Base-by-base conservation (phyloP, 1,139 yeast genomes). In the Yamadazyma atlantica region DNA sequence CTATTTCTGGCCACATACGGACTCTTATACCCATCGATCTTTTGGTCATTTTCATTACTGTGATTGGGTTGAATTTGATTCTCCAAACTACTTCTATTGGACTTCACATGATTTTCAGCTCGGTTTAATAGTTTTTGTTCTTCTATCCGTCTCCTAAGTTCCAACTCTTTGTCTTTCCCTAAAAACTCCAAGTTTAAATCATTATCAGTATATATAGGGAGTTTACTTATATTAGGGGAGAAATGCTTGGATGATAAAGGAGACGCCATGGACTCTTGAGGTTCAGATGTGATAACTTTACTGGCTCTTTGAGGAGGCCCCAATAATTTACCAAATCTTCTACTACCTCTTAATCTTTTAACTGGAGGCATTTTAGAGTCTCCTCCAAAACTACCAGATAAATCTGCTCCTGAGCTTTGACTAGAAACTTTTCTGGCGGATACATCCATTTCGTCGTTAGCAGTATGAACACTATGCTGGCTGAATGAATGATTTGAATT, bases 311-410 rank as follows among this genome's bases (percentile, higher is more conserved):
- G 41, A 4, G 47, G 41, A 23, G 44, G 74, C 3, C 75, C 76
- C 36, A 70, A 47, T 7, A 57, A 42, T 42, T 56, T 60, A 4
- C 71, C 69, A 39, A 66, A 64, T 36, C 68, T 46, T 43, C 71
- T 50, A 2, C 62, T 52, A 2, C 70, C 62, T 45, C 61, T 60
- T 12, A 60, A 28, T 15, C 50, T 21, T 21, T 46, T 49, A 5
- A 49, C 45, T 8, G 46, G 43, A 10, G 44, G 50, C 37, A 44
- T 29, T 15, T 38, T 22, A 4, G 32, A 29, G 8, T 26, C 17
- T 13, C n/a, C n/a, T n/a, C n/a, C n/a, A n/a, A 16, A 26, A n/a
- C 16, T 4, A 12, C 15, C 15, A 11, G 29, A 4, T n/a, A n/a
- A n/a, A n/a, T n/a, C 30, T 5, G 22, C 17, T 18, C 29, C 34